Base-by-base conservation (phyloP, 805 yeast species). In the Wickerhamiella bombiphila region DNA sequence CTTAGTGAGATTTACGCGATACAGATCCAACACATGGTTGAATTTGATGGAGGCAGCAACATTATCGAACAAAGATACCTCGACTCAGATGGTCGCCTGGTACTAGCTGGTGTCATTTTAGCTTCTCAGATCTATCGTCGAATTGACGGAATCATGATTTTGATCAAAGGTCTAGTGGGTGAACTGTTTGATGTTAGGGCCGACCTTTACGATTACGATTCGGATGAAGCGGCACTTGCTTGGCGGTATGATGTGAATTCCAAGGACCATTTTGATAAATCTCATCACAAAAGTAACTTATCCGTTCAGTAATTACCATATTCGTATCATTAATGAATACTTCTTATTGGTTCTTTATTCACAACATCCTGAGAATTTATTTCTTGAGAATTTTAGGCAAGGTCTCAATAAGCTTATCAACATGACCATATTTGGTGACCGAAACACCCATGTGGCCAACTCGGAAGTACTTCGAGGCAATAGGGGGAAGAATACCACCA, bases 361-460 rank as follows among this genome's bases (percentile, higher is more conserved):
- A 64, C 5, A 15, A 6, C 18, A 5, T 17, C 15, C 18, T 30
- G 9, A 30, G 8, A 9, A 11, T 15, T 19, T 17, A 19, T 17
- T 37, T 42, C 31, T 30, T 29, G 18, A 50, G 22, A 8, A 48
- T 48, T 34, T 58, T 60, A 44, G 65, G 63, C 39, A 74, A 61
- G 20, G 68, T 69, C 22, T 58, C 54, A 16, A 66, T 61, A 29
- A 70, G 70, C 39, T 56, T 55, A 40, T 68, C 71, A 21, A 76
- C 57, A 54, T 77, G 80, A 24, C 67, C 66, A 43, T 72, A 63
- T 48, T 75, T 73, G 41, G 71, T 61, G 9, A 76, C 80, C 34
- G 85, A 69, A 42, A 74, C 76, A 45, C 96, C 95, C 97, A 88
- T 88, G 63, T 86, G 97, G 25, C 97, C 97, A 42, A 86, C 75